These are phyloP conservation scores for Ramalina intermedia DNA, from an alignment of 495 filamentous ascomycete species.

Conservation along the genomic window DNA sequence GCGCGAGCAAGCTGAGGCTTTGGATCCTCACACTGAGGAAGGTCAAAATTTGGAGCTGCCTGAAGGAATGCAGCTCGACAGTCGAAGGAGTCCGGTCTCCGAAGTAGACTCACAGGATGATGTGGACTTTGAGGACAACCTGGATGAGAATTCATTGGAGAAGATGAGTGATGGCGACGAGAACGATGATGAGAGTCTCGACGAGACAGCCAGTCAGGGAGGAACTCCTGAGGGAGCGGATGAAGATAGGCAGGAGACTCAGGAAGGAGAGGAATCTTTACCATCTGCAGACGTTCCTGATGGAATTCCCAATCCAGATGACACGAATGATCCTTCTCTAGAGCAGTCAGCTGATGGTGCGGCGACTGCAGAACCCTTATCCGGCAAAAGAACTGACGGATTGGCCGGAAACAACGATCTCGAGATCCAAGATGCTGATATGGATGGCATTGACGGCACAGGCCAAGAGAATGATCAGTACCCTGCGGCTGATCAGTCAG, in stretches of 20 bases:
- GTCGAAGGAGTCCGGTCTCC: constrained; percentile 45
- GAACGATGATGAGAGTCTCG: background rate
- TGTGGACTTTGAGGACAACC: constrained; percentile 15
- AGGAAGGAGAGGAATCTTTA: constrained; percentile 19
- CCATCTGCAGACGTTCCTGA: background rate
- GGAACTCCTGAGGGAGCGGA: background rate
- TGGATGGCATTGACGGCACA: constrained; percentile 10
- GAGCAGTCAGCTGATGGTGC: too few relatives aligned
- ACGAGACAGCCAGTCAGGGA: constrained; percentile 1
- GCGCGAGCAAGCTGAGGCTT: constrained; percentile 45
- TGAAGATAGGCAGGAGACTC: constrained; percentile 6
- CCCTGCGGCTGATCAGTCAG: too few relatives aligned
- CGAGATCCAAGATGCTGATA: constrained; percentile 23
- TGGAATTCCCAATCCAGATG: background rate
- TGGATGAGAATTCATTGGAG: constrained; percentile 31
- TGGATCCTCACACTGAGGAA: constrained; percentile 61
- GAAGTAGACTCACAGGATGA: constrained; percentile 53
- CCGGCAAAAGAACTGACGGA: constrained; percentile 19
- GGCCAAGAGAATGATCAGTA: too few relatives aligned
- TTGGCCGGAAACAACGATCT: constrained; percentile 13
- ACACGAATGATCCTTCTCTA: too few relatives aligned
- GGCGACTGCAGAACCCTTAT: too few relatives aligned
- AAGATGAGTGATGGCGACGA: constrained; percentile 52
- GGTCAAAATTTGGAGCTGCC: constrained; percentile 49
- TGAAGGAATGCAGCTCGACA: constrained; percentile 57